Evolutionary conservation across 2,329 filamentous ascomycete species (phyloP).

Genomic region (Penicillium psychrosexuale): DNA sequence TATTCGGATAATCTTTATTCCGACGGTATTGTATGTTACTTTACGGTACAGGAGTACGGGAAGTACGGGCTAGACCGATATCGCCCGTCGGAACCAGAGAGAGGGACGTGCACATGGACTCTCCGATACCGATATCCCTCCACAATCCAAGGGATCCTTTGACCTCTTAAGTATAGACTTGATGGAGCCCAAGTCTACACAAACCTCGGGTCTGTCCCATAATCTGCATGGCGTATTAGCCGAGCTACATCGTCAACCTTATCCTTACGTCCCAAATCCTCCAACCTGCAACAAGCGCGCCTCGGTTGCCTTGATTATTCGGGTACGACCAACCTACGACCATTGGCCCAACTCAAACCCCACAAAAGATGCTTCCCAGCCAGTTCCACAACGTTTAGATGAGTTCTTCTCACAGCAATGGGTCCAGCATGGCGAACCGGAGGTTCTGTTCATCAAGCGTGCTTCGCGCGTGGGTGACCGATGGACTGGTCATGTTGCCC

Average conservation of each 20-base stretch:
- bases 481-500: conserved; percentile 67
- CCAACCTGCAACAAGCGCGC: conserved; percentile 56
- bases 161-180: neutral
- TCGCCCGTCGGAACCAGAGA: neutral
- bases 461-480: conserved; percentile 62
- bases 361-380: conserved; percentile 22
- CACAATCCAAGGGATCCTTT: neutral
- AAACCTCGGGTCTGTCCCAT: conserved; percentile 18
- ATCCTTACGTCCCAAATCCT: conserved; percentile 46
- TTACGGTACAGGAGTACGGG: neutral
- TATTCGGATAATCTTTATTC: conserved; percentile 2
- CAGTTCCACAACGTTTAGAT: conserved; percentile 45
- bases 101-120: neutral
- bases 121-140: neutral
- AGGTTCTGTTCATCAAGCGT: conserved; percentile 69
- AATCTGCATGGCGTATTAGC: conserved; percentile 33
- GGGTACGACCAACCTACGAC: conserved; percentile 57
- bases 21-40: neutral
- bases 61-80: conserved; percentile 1
- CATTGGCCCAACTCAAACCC: conserved; percentile 48
- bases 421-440: conserved; percentile 64
- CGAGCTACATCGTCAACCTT: conserved; percentile 37
- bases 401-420: conserved; percentile 63
- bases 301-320: conserved; percentile 64
- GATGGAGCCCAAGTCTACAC: neutral